A percentile compares a stretch with the other conserved stretches of the same genome.
Conservation (phyloP, 257 asterid genomes). For the Forsythia viridissima region DNA sequence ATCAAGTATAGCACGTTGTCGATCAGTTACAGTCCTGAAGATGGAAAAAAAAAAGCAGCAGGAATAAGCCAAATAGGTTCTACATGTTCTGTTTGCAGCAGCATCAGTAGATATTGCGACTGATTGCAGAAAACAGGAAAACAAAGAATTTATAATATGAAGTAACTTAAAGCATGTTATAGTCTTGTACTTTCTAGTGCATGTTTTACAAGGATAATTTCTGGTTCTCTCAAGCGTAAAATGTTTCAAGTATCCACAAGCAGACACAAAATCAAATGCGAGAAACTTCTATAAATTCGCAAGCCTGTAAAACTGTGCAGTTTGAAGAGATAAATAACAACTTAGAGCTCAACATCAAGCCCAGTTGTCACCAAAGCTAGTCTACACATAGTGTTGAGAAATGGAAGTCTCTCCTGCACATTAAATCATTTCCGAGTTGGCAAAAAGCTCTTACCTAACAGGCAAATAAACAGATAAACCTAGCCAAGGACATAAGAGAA, state of each 20-base stretch:
- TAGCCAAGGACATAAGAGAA: background rate
- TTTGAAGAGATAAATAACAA: background rate
- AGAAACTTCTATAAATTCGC: background rate
- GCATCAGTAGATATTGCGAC: background rate
- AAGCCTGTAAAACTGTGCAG: background rate
- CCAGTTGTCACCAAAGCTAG: background rate
- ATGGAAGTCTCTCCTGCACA: background rate
- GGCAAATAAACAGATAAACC: background rate
- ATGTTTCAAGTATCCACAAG: background rate
- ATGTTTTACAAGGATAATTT: background rate
- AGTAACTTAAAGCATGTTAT: background rate
- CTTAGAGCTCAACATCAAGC: background rate
- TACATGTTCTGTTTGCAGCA: background rate
- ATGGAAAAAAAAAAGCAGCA: background rate
- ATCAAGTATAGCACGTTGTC: slow-evolving; percentile 76
- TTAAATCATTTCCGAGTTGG: background rate
- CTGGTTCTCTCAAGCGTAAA: background rate
- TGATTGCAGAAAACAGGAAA: background rate
- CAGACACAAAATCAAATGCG: background rate
- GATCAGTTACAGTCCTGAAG: slow-evolving; percentile 60
- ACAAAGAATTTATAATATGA: background rate
- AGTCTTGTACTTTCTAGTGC: background rate
- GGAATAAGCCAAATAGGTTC: background rate
- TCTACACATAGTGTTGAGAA: background rate
- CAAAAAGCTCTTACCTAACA: background rate